Evolutionary conservation across 1,139 yeast species (phyloP).

Genomic region (Sugiyamaella neomexicana): DNA sequence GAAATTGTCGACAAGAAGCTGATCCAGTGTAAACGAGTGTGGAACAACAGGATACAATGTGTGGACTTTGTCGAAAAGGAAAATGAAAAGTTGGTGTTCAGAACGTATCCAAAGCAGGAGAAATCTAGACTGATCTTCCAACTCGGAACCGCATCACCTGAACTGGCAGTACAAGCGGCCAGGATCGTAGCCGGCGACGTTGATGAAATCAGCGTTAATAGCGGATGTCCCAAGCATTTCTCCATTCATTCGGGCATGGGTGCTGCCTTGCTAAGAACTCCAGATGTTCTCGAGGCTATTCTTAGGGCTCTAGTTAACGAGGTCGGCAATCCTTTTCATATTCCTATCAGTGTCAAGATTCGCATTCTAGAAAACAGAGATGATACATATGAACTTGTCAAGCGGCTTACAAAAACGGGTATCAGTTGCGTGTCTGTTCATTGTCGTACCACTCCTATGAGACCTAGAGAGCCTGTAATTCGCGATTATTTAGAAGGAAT

Average conservation of each 20-base stretch:
- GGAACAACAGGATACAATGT: slow-evolving; percentile 48
- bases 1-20: slow-evolving; percentile 88
- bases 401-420: slow-evolving; percentile 72
- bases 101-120: slow-evolving; percentile 68
- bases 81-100: slow-evolving; percentile 53
- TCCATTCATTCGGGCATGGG: slow-evolving; percentile 96
- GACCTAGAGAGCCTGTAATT: slow-evolving; percentile 80
- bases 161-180: slow-evolving; percentile 86
- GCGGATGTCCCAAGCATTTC: slow-evolving; percentile 77
- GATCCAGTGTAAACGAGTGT: slow-evolving; percentile 63
- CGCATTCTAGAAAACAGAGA: slow-evolving; percentile 64
- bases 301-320: slow-evolving; percentile 64
- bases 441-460: slow-evolving; percentile 86
- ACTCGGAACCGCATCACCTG: slow-evolving; percentile 83
- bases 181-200: slow-evolving; percentile 77
- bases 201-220: slow-evolving; percentile 87
- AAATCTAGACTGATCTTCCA: slow-evolving; percentile 72
- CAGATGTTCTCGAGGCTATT: slow-evolving; percentile 72
- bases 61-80: slow-evolving; percentile 43
- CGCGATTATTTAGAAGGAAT: slow-evolving; percentile 62
- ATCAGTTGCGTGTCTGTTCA: slow-evolving; percentile 83
- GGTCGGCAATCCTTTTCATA: slow-evolving; percentile 73
- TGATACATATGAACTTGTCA: slow-evolving; percentile 63
- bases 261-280: slow-evolving; percentile 81
- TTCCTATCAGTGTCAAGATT: slow-evolving; percentile 89